Percentiles rank a stretch among this genome's conserved stretches.
phyloP scores from a whole-genome alignment of 805 yeast species.

The Komagataella pseudopastoris region DNA sequence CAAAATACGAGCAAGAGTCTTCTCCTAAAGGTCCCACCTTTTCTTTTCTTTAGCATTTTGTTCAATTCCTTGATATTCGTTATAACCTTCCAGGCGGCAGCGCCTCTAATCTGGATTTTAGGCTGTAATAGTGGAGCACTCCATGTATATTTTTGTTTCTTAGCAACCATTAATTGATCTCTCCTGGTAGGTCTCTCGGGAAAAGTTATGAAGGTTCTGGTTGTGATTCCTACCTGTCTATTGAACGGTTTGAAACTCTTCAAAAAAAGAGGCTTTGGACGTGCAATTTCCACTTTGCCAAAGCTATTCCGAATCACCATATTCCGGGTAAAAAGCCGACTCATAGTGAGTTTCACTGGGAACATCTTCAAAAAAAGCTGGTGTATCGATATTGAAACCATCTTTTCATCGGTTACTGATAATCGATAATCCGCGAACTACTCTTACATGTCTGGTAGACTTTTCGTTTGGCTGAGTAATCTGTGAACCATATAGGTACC shows the following conservation, averaged over 20 bases:
- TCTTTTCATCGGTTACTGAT: not conserved
- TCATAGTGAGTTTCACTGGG: not conserved
- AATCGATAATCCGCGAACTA: not conserved
- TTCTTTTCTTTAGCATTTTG: slow-evolving; percentile 14
- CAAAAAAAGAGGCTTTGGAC: not conserved
- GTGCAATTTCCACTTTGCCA: not conserved
- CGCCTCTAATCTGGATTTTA: slow-evolving; percentile 7
- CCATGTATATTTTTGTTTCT: not conserved
- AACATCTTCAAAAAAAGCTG: not conserved
- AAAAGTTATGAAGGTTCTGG: not conserved
- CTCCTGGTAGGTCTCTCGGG: not conserved
- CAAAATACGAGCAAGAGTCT: slow-evolving; percentile 28
- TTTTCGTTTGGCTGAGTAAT: not conserved
- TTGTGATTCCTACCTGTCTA: not conserved
- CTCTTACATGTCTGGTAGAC: not conserved
- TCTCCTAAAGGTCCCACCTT: slow-evolving; percentile 29
- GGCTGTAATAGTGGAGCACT: not conserved
- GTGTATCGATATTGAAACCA: not conserved
- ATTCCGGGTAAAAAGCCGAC: not conserved
- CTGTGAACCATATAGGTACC: not conserved
- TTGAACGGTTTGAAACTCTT: not conserved
- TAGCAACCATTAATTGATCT: not conserved
- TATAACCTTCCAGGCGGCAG: slow-evolving; percentile 19
- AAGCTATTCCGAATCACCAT: not conserved
- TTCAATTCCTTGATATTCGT: slow-evolving; percentile 13